Evolutionary conservation across 108 stramenopile species (phyloP).

Genomic region (Cylindrotheca fusiformis): DNA sequence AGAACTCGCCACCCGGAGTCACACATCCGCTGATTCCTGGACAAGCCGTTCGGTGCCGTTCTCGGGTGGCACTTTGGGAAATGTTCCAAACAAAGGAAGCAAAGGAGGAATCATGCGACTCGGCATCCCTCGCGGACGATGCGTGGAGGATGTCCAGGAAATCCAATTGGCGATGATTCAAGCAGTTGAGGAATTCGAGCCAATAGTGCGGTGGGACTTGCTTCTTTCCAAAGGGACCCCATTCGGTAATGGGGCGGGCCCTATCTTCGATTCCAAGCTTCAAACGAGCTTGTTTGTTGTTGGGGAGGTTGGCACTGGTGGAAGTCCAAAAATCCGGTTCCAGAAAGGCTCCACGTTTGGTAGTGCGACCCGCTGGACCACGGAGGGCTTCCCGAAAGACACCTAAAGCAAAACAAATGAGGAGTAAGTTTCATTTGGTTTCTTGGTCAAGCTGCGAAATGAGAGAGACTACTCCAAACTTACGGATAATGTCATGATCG

Average conservation of each 20-base stretch:
- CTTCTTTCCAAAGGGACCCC: constrained; percentile 48
- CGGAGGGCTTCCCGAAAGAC: constrained; percentile 53
- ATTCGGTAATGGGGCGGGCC: constrained; percentile 43
- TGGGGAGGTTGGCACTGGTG: constrained; percentile 40
- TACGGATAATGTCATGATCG: constrained; percentile 72
- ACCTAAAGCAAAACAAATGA: background rate
- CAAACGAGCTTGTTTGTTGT: constrained; percentile 42
- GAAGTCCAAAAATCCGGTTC: constrained; percentile 70
- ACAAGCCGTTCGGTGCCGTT: constrained; percentile 52
- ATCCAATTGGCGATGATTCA: constrained; percentile 40
- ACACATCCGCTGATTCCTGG: constrained; percentile 68
- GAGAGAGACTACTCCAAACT: too few species aligned
- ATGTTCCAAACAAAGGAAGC: constrained; percentile 73
- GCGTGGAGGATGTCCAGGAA: constrained; percentile 54
- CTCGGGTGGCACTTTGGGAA: constrained; percentile 62
- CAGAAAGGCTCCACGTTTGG: constrained; percentile 25
- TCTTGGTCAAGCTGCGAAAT: constrained; percentile 54
- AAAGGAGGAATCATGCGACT: constrained; percentile 57
- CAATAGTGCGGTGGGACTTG: constrained; percentile 66
- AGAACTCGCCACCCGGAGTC: constrained; percentile 73
- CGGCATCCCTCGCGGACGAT: constrained; percentile 60
- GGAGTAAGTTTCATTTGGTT: background rate
- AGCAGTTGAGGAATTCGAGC: constrained; percentile 58
- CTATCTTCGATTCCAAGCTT: constrained; percentile 45
- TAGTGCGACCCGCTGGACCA: constrained; percentile 51